phyloP scores from a whole-genome alignment of 306 rosid species.

The Acacia acuminata region DNA sequence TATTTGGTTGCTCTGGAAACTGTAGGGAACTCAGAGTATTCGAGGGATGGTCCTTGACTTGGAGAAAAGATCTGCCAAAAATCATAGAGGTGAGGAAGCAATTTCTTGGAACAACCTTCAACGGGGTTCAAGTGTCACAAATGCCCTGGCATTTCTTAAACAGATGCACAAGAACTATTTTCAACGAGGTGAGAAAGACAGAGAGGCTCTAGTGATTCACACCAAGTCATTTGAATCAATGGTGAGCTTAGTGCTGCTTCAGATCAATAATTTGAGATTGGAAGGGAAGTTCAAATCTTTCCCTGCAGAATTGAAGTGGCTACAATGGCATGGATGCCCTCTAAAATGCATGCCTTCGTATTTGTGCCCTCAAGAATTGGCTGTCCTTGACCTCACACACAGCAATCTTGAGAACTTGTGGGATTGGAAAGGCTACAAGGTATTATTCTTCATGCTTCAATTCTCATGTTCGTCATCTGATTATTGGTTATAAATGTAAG shows the following conservation, averaged over 20 bases:
- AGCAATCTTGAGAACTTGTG: slow-evolving; percentile 46
- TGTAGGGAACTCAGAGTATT: slow-evolving; percentile 43
- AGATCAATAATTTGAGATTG: slow-evolving; percentile 46
- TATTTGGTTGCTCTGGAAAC: slow-evolving; percentile 7
- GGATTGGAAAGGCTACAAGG: slow-evolving; percentile 33
- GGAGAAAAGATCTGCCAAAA: background rate
- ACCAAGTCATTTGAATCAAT: slow-evolving; percentile 40
- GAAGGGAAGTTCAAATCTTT: slow-evolving; percentile 42
- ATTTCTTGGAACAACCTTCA: slow-evolving; percentile 33
- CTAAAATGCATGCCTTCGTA: slow-evolving; percentile 37
- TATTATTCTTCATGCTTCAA: slow-evolving; percentile 22
- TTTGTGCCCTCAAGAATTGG: slow-evolving; percentile 41
- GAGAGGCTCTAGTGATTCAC: slow-evolving; percentile 14
- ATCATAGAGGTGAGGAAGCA: slow-evolving; percentile 22
- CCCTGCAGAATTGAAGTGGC: slow-evolving; percentile 53
- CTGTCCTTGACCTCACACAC: slow-evolving; percentile 57
- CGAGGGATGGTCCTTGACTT: slow-evolving; percentile 63
- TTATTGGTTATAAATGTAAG: background rate
- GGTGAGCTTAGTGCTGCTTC: slow-evolving; percentile 55
- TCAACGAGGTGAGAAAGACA: slow-evolving; percentile 35
- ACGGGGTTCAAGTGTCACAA: background rate
- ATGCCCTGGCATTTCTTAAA: slow-evolving; percentile 32
- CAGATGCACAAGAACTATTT: slow-evolving; percentile 37
- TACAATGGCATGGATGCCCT: slow-evolving; percentile 65
- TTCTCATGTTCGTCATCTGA: background rate